Evolutionary conservation across 2,329 filamentous ascomycete genomes (phyloP).

Genomic region (Pestalotiopsis sp.): DNA sequence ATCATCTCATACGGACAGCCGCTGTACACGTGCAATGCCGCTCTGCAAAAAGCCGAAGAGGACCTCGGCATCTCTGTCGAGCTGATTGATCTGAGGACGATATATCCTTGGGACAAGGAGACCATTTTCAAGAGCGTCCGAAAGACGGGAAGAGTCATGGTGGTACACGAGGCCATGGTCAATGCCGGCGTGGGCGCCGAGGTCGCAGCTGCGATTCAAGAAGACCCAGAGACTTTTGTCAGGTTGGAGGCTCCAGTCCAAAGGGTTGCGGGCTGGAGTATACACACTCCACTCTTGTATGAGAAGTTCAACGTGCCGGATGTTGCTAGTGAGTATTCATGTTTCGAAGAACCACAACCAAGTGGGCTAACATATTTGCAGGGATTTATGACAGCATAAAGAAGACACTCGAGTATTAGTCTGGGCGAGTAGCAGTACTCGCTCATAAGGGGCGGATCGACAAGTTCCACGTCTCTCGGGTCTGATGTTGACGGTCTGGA

Average conservation of each 20-base stretch:
- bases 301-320: constrained; percentile 85
- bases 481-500: no score
- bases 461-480: no score
- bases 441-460: background rate
- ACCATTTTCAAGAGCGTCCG: constrained; percentile 80
- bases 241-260: constrained; percentile 83
- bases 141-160: constrained; percentile 83
- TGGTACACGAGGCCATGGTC: constrained; percentile 91
- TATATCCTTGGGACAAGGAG: constrained; percentile 90
- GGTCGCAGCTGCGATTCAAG: constrained; percentile 85
- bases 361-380: constrained; percentile 31
- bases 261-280: constrained; percentile 87
- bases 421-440: no score
- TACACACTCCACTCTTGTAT: constrained; percentile 77
- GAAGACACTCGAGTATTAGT: constrained; percentile 65
- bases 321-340: constrained; percentile 73
- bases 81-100: constrained; percentile 83
- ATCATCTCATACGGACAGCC: constrained; percentile 89
- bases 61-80: constrained; percentile 79
- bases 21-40: constrained; percentile 79
- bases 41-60: constrained; percentile 74
- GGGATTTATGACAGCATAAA: constrained; percentile 75
- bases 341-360: constrained; percentile 4
- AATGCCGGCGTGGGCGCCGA: constrained; percentile 90
- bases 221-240: constrained; percentile 74